A percentile compares a stretch with the other conserved stretches of the same genome.
phyloP scores from a whole-genome alignment of 805 yeast species.

The Schizosaccharomyces lindneri region DNA sequence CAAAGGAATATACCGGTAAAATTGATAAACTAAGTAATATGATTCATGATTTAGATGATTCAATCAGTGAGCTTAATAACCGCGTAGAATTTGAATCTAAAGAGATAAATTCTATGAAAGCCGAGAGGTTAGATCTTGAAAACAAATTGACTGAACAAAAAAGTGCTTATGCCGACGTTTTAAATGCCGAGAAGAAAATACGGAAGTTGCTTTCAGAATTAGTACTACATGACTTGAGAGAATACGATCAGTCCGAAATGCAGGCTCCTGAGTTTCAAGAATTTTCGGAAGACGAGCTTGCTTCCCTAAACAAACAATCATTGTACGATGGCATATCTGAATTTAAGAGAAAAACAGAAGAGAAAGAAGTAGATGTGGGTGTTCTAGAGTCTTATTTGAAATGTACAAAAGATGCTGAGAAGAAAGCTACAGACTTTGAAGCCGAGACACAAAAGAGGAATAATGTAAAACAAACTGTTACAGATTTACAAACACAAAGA shows the following conservation, averaged over 20 bases:
- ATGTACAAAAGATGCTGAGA: constrained; percentile 36
- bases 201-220: constrained; percentile 2
- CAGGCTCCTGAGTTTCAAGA: constrained; percentile 16
- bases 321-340: constrained; percentile 28
- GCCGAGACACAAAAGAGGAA: constrained; percentile 45
- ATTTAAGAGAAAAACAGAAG: constrained; percentile 30
- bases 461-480: constrained; percentile 30
- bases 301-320: constrained; percentile 21
- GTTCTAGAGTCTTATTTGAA: constrained; percentile 51
- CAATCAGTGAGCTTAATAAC: constrained; percentile 14
- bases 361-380: constrained; percentile 42
- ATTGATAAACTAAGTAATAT: constrained; percentile 10
- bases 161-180: constrained; percentile 19
- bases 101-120: constrained; percentile 30
- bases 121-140: constrained; percentile 40
- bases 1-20: constrained; percentile 4
- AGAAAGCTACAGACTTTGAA: constrained; percentile 41
- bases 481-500: constrained; percentile 45
- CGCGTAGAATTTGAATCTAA: constrained; percentile 18
- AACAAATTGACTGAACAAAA: constrained; percentile 37
- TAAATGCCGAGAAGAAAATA: constrained; percentile 14
- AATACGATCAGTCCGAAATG: constrained; percentile 4
- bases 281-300: constrained; percentile 27
- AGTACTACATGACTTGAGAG: constrained; percentile 2
- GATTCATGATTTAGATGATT: neutral